phyloP scores from a whole-genome alignment of 2,329 filamentous ascomycete genomes.

The Bipolaris cookei region DNA sequence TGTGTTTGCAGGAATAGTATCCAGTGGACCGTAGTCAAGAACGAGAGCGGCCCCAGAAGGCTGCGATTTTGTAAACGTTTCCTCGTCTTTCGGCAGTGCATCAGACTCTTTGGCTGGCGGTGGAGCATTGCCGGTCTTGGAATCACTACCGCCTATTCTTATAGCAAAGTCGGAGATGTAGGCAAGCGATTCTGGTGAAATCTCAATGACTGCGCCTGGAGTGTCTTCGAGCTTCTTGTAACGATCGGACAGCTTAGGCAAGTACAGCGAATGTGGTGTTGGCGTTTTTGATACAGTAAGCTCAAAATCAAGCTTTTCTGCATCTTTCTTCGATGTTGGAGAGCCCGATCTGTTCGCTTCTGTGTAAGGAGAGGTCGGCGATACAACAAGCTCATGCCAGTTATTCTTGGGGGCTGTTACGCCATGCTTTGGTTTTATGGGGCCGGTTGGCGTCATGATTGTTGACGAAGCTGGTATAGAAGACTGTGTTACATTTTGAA shows the following conservation, averaged over 20 bases:
- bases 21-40: slow-evolving; percentile 86
- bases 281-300: slow-evolving; percentile 75
- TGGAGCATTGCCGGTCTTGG: slow-evolving; percentile 12
- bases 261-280: slow-evolving; percentile 82
- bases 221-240: slow-evolving; percentile 75
- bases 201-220: slow-evolving; percentile 77
- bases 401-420: slow-evolving; percentile 46
- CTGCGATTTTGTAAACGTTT: slow-evolving; percentile 58
- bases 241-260: slow-evolving; percentile 80
- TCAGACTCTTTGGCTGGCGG: slow-evolving; percentile 52
- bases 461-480: slow-evolving; percentile 48
- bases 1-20: slow-evolving; percentile 83
- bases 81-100: slow-evolving; percentile 9
- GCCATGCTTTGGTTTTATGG: slow-evolving; percentile 51
- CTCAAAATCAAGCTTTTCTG: slow-evolving; percentile 77
- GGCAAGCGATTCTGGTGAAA: slow-evolving; percentile 84
- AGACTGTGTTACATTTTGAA: slow-evolving; percentile 72
- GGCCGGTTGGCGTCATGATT: slow-evolving; percentile 58
- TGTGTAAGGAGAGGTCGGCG: slow-evolving; percentile 50
- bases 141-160: slow-evolving; percentile 74
- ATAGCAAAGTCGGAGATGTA: slow-evolving; percentile 82
- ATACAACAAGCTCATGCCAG: slow-evolving; percentile 54
- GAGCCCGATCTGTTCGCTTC: slow-evolving; percentile 46
- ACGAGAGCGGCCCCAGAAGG: slow-evolving; percentile 90
- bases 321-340: slow-evolving; percentile 17